These are phyloP conservation scores for Emmonsiellopsis sp. DNA, from an alignment of 2,329 filamentous ascomycete genomes.

Conservation along the genomic window DNA sequence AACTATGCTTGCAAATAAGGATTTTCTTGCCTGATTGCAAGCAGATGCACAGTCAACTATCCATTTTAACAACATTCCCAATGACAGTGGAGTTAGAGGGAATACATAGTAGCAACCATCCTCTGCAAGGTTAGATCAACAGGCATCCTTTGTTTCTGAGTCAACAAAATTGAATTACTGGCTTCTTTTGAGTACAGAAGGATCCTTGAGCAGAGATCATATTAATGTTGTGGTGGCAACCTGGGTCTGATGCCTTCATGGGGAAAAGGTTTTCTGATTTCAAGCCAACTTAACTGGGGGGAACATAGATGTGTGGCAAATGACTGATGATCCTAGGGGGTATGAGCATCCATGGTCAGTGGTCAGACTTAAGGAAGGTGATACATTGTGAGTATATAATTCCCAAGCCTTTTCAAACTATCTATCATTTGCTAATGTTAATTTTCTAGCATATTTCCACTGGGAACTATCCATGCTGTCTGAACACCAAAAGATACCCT, in stretches of 20 bases:
- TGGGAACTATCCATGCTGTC: background rate
- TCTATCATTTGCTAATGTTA: background rate
- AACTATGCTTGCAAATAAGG: background rate
- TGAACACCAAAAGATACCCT: background rate
- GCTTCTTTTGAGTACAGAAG: constrained; percentile 1
- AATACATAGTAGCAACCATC: background rate
- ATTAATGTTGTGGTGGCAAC: constrained; percentile 5
- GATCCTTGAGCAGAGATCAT: constrained; percentile 2
- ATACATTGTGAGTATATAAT: constrained; percentile 1
- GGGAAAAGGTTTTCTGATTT: constrained; percentile 6
- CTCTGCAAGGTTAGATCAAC: background rate
- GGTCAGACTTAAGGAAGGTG: constrained; percentile 1
- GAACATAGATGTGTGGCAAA: constrained; percentile 4
- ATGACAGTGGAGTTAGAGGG: too few species aligned
- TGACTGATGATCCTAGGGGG: background rate
- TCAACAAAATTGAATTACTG: background rate
- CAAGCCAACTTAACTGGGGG: constrained; percentile 1
- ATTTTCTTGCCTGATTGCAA: background rate
- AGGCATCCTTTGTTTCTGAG: background rate
- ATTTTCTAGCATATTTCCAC: constrained; percentile 2
- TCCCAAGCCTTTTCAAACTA: background rate
- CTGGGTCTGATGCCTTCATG: constrained; percentile 2
- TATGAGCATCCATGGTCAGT: constrained; percentile 2
- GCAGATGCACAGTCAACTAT: background rate
- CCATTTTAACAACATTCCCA: background rate